A percentile compares a stretch with the other conserved stretches of the same genome.
Evolutionary conservation across 345 rosid genomes (phyloP).

Genomic region (Rhodamnia argentea): DNA sequence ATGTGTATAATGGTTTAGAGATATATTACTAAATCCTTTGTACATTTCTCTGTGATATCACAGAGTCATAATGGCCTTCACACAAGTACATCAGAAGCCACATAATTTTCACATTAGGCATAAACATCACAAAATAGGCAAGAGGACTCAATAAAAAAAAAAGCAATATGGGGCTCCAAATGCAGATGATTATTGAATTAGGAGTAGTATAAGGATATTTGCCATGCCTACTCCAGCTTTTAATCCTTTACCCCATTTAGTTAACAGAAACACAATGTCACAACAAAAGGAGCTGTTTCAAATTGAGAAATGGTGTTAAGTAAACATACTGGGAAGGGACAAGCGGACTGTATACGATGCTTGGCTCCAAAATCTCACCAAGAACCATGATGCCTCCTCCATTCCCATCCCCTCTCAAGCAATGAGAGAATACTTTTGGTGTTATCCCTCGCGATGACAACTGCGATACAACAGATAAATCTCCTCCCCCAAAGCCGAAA

Average conservation of each 20-base stretch:
- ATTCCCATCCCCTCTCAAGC: conserved; percentile 79
- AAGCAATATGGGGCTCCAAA: not conserved
- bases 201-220: not conserved
- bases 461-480: conserved; percentile 80
- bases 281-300: not conserved
- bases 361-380: conserved; percentile 91
- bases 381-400: conserved; percentile 98
- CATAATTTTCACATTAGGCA: not conserved
- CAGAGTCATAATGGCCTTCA: not conserved
- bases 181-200: not conserved
- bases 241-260: not conserved
- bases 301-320: not conserved
- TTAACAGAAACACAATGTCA: not conserved
- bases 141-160: not conserved
- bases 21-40: not conserved
- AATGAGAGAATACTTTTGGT: conserved; percentile 88
- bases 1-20: not conserved
- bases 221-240: not conserved
- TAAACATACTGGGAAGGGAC: conserved; percentile 70
- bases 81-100: not conserved
- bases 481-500: conserved; percentile 92
- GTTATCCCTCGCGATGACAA: conserved; percentile 70
- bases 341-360: conserved; percentile 85
- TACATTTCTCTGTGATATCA: not conserved
- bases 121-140: not conserved